Evolutionary conservation across 768 basidiomycete genomes (phyloP).

Genomic region (Calocybe gangraenosa): DNA sequence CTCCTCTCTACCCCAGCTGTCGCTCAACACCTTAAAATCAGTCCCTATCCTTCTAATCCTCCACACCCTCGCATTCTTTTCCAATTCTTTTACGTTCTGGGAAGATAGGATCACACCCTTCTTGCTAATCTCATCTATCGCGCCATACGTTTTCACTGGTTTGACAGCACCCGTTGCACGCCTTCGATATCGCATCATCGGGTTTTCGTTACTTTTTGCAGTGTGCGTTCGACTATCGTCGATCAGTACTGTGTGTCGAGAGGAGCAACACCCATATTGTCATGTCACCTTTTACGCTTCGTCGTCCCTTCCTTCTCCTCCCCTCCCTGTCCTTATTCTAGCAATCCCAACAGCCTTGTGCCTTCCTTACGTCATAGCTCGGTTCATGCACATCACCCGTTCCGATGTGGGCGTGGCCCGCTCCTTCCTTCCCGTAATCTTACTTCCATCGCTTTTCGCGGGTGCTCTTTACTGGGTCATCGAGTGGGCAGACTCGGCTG

Average conservation of each 20-base stretch:
- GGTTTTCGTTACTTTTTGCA: slow-evolving; percentile 64
- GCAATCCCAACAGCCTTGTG: slow-evolving; percentile 51
- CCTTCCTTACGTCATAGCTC: slow-evolving; percentile 51
- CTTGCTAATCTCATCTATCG: slow-evolving; percentile 63
- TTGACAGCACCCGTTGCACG: slow-evolving; percentile 63
- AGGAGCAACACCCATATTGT: slow-evolving; percentile 92
- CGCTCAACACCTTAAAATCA: slow-evolving; percentile 23
- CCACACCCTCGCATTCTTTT: slow-evolving; percentile 76
- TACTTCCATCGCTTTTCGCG: slow-evolving; percentile 54
- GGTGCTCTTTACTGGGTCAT: slow-evolving; percentile 73
- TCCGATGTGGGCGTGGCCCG: slow-evolving; percentile 73
- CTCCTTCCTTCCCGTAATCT: slow-evolving; percentile 55
- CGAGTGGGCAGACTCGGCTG: slow-evolving; percentile 71
- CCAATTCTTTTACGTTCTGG: slow-evolving; percentile 98
- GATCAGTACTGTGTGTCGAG: slow-evolving; percentile 84
- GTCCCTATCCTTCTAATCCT: slow-evolving; percentile 52
- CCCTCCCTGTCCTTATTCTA: slow-evolving; percentile 52
- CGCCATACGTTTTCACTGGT: slow-evolving; percentile 56
- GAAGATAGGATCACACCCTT: slow-evolving; percentile 83
- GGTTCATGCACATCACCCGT: slow-evolving; percentile 60
- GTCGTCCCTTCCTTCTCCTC: slow-evolving; percentile 62
- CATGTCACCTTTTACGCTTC: slow-evolving; percentile 86
- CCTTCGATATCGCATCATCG: slow-evolving; percentile 73
- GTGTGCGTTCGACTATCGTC: slow-evolving; percentile 72
- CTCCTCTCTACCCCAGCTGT: slow-evolving; percentile 32